Conservation (phyloP, 352 stramenopile species). For the Globisporangium polare region DNA sequence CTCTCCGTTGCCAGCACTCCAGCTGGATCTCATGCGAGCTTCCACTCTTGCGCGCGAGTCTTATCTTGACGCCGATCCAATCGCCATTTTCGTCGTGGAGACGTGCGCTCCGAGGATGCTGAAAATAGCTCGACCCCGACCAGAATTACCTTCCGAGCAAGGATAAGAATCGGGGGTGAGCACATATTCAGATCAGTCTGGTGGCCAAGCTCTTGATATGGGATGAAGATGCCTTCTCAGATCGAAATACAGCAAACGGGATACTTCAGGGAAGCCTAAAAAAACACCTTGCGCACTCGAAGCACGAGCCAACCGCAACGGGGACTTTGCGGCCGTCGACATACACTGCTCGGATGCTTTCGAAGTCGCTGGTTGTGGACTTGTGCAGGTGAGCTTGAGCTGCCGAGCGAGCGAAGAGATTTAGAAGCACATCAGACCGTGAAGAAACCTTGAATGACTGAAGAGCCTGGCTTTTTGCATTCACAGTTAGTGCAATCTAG, state of each 20-base stretch:
- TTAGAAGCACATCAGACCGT: background rate
- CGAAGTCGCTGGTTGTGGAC: background rate
- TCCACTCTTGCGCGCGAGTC: background rate
- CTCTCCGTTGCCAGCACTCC: background rate
- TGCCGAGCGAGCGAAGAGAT: background rate
- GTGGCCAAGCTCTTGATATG: background rate
- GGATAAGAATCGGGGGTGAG: background rate
- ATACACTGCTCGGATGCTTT: background rate
- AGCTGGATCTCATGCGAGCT: background rate
- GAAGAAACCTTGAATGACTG: background rate
- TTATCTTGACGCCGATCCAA: background rate
- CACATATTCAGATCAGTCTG: background rate
- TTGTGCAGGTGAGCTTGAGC: background rate
- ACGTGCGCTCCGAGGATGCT: background rate
- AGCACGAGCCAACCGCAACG: background rate
- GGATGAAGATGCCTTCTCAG: background rate
- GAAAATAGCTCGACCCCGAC: background rate
- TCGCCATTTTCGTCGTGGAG: background rate
- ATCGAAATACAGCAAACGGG: background rate
- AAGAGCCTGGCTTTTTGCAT: background rate
- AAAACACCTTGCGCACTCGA: background rate
- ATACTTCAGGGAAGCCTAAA: background rate
- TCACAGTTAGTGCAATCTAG: conserved; percentile 13
- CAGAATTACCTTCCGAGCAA: background rate
- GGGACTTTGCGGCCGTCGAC: background rate